These are phyloP conservation scores for Vigna hirtella DNA, from an alignment of 306 rosid species.

Conservation along the genomic window DNA sequence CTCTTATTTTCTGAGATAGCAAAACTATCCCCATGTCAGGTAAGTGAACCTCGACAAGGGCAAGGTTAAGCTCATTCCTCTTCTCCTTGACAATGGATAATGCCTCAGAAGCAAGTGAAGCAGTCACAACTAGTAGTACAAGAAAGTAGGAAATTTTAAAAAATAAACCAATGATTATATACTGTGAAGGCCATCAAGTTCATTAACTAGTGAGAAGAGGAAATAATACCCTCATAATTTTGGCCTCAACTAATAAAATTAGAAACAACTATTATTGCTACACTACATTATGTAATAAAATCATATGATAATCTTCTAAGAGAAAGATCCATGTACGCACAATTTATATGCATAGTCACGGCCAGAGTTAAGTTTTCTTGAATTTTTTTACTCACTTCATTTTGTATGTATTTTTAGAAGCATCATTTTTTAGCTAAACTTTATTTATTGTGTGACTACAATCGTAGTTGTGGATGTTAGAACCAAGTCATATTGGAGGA, in stretches of 20 bases:
- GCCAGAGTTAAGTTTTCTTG: too few relatives aligned
- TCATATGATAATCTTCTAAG: background rate
- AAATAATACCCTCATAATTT: conserved; percentile 3
- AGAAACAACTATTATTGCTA: background rate
- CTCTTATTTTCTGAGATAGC: conserved; percentile 45
- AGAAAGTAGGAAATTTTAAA: background rate
- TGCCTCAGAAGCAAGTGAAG: conserved; percentile 51
- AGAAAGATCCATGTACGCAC: background rate
- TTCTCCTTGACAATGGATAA: conserved; percentile 38
- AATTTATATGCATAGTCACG: background rate
- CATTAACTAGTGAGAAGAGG: background rate
- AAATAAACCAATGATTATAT: conserved; percentile 23
- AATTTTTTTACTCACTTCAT: too few relatives aligned
- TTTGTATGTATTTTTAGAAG: too few relatives aligned
- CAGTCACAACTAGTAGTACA: conserved; percentile 51
- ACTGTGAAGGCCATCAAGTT: background rate
- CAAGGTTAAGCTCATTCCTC: conserved; percentile 47
- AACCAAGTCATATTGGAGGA: too few relatives aligned
- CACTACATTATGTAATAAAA: conserved; percentile 5
- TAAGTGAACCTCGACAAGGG: conserved; percentile 50
- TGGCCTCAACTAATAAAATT: conserved; percentile 1
- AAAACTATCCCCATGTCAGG: conserved; percentile 50
- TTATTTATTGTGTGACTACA: too few relatives aligned
- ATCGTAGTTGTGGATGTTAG: too few relatives aligned
- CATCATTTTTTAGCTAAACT: too few relatives aligned